Base-by-base conservation (phyloP, 441 rosid species). In the Euphorbia celastroides region DNA sequence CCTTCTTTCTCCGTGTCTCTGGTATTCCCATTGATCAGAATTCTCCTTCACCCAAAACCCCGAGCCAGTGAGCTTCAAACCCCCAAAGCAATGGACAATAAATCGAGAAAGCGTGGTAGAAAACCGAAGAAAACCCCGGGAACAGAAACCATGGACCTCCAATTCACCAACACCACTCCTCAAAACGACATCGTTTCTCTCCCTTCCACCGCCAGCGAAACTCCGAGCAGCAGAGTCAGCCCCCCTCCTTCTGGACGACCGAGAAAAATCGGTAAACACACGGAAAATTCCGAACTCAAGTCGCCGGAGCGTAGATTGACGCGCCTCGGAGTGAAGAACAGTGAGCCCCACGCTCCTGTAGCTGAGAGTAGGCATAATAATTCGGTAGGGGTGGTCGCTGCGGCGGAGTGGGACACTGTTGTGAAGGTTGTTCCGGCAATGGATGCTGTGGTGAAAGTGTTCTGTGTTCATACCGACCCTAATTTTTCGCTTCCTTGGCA, bases 401-500 rank as follows among this genome's bases (percentile, higher is more conserved):
- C 51, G 20, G 62, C 57, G 48, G 79, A 61, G 62, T 64, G 65
- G 64, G 79, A 68, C 60, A 48, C n/a, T 5, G 79, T 64, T 12
- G 73, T 55, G 32, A 68, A 82, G 72, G 90, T 82, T 63, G 84
- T 81, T 13, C 92, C 92, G 19, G 81, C 85, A 7, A 93, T 90
- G 97, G 96, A 93, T 32, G 84, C 97, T 27, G 96, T 90, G 13
- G 98, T 93, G 60, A 93, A 86, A 67, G 96, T 93, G 41, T 87
- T 90, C 41, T 93, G 98, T 19, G 98, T 90, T 57, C 98, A 90
- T 41, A 87, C 97, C 1, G 86, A 90, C 70, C 97, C 96, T 7
- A 90, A 93, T 77, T 90, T 87, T 79, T 93, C 98, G 5, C 75
- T 88, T 4, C 87, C 97, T 3, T 90, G 97, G 98, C 97, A 90